Conservation (phyloP, 768 basidiomycete species). For the Gelatoporia subvermispora region DNA sequence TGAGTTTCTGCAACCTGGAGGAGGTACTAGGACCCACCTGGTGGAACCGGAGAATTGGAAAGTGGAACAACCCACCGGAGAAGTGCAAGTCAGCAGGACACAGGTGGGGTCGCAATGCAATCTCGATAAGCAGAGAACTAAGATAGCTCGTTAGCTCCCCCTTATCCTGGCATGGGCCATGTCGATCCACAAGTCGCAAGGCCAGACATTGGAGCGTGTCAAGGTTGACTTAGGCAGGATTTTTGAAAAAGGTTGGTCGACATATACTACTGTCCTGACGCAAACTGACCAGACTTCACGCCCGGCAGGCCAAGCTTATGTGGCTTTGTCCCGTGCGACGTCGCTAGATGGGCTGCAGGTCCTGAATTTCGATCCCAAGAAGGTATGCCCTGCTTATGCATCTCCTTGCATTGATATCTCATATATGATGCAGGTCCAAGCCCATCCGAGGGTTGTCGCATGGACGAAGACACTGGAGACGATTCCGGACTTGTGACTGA, state of each 20-base stretch:
- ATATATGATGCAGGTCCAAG: constrained; percentile 45
- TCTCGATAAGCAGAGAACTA: neutral
- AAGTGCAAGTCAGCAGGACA: constrained; percentile 69
- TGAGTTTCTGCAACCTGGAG: constrained; percentile 66
- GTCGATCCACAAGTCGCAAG: constrained; percentile 98
- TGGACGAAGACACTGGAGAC: constrained; percentile 71
- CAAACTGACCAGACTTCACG: neutral
- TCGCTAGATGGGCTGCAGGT: constrained; percentile 82
- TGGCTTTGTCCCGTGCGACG: constrained; percentile 86
- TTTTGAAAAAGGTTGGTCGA: constrained; percentile 78
- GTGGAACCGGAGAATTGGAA: constrained; percentile 77
- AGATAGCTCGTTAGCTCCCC: constrained; percentile 52
- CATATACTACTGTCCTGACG: neutral
- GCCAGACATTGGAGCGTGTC: constrained; percentile 92
- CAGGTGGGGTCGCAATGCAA: constrained; percentile 53
- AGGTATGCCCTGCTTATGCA: constrained; percentile 39
- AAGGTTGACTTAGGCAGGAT: constrained; percentile 91
- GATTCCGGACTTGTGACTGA: constrained; percentile 19
- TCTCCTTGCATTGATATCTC: constrained; percentile 9
- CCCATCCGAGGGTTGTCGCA: constrained; percentile 64
- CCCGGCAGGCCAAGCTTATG: constrained; percentile 76
- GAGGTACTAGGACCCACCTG: constrained; percentile 46
- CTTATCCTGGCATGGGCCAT: constrained; percentile 95
- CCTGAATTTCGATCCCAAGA: constrained; percentile 67
- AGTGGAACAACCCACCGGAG: constrained; percentile 82